These are phyloP conservation scores for Cladophialophora exuberans DNA, from an alignment of 2,329 filamentous ascomycete genomes.

Conservation along the genomic window DNA sequence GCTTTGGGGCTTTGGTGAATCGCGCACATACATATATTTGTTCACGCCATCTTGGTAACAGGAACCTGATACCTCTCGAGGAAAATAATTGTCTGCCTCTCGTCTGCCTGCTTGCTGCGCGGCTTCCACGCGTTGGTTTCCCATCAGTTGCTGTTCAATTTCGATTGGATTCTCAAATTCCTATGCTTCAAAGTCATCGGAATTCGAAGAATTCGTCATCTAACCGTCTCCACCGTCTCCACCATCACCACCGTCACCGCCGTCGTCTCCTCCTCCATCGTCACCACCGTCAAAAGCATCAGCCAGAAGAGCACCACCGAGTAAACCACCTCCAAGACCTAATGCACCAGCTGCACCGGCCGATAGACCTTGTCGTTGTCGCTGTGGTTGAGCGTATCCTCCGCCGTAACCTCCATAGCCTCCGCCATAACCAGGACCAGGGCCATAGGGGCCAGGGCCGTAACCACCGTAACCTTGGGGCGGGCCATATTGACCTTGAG, in stretches of 20 bases:
- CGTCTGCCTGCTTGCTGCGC: too few species aligned
- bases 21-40: too few species aligned
- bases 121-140: too few species aligned
- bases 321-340: slow-evolving; percentile 77
- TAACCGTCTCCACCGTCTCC: slow-evolving; percentile 16
- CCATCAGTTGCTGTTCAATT: too few species aligned
- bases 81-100: too few species aligned
- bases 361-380: slow-evolving; percentile 61
- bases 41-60: too few species aligned
- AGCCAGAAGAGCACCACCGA: slow-evolving; percentile 75
- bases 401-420: slow-evolving; percentile 39
- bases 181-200: neutral
- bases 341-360: slow-evolving; percentile 73
- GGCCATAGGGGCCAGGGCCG: slow-evolving; percentile 38
- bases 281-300: slow-evolving; percentile 67
- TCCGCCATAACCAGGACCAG: slow-evolving; percentile 33
- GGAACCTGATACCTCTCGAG: too few species aligned
- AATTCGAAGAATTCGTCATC: neutral
- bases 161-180: neutral
- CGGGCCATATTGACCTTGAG: slow-evolving; percentile 29
- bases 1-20: too few species aligned
- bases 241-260: slow-evolving; percentile 36
- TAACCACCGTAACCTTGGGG: slow-evolving; percentile 40
- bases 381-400: slow-evolving; percentile 46
- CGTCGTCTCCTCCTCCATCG: slow-evolving; percentile 48